Evolutionary conservation across 2,329 filamentous ascomycete genomes (phyloP).

Genomic region (Scedosporium minutisporum): DNA sequence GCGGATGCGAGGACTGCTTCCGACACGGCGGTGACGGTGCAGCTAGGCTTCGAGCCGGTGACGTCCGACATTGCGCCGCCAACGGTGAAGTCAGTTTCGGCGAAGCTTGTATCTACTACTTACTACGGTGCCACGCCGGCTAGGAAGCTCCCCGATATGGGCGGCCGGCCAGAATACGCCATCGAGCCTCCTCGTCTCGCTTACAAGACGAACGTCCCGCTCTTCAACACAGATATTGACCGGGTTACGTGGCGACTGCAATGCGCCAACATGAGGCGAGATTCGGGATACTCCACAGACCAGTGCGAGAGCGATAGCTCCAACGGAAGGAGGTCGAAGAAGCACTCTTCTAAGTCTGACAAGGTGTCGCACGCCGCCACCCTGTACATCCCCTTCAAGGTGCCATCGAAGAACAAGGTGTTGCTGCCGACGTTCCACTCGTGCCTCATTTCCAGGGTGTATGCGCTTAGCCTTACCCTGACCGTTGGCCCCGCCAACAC

Average conservation of each 20-base stretch:
- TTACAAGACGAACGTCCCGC: conserved; percentile 34
- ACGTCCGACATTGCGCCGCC: conserved; percentile 32
- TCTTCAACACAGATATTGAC: conserved; percentile 26
- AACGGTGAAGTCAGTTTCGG: conserved; percentile 35
- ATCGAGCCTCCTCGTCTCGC: conserved; percentile 31
- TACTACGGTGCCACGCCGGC: conserved; percentile 40
- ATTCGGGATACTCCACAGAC: conserved; percentile 45
- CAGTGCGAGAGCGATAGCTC: conserved; percentile 20
- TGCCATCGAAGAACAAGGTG: conserved; percentile 39
- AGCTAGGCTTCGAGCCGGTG: conserved; percentile 37
- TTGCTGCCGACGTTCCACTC: conserved; percentile 50
- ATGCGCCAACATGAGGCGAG: conserved; percentile 27
- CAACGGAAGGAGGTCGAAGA: neutral
- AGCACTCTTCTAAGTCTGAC: conserved; percentile 12
- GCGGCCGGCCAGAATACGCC: conserved; percentile 29
- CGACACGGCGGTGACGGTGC: conserved; percentile 31
- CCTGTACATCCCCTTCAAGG: conserved; percentile 36
- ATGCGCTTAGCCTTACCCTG: conserved; percentile 38
- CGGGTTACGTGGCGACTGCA: conserved; percentile 31
- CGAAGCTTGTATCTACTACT: conserved; percentile 42
- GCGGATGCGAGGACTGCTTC: conserved; percentile 35
- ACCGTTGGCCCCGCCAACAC: conserved; percentile 31
- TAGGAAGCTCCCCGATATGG: conserved; percentile 39
- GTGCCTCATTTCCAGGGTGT: conserved; percentile 46
- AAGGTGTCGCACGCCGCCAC: conserved; percentile 28